phyloP scores from a whole-genome alignment of 371 early-diverging fungal species.

The Apophysomyces ossiformis region DNA sequence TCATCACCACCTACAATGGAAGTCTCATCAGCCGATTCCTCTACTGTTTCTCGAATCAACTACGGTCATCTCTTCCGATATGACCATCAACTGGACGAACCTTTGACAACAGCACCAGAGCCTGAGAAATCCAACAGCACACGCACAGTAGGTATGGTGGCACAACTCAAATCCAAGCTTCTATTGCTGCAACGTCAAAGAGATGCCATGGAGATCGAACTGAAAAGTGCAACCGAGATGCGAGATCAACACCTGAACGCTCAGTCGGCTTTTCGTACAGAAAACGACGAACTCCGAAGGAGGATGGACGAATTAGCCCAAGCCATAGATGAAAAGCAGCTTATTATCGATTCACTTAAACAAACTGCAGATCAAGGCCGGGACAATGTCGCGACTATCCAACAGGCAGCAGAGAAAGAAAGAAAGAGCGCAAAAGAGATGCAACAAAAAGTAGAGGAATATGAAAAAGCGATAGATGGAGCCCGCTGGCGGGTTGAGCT shows the following conservation, averaged over 20 bases:
- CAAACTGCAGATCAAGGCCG: constrained; percentile 3
- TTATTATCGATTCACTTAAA: constrained; percentile 13
- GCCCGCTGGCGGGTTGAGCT: constrained; percentile 5
- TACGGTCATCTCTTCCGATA: constrained; percentile 23
- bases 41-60: constrained; percentile 19
- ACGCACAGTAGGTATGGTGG: constrained; percentile 15
- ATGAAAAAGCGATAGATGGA: constrained; percentile 6
- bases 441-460: constrained; percentile 10
- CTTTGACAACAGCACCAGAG: neutral
- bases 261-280: constrained; percentile 6
- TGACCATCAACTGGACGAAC: constrained; percentile 12
- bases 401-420: constrained; percentile 8
- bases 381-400: neutral
- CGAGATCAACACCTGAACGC: constrained; percentile 12
- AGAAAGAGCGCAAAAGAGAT: constrained; percentile 8
- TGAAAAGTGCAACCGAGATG: neutral
- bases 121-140: constrained; percentile 14
- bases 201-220: constrained; percentile 12
- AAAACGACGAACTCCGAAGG: constrained; percentile 16
- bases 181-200: constrained; percentile 5
- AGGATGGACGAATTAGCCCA: constrained; percentile 7
- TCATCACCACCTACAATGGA: neutral
- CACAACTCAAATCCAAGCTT: constrained; percentile 2
- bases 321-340: constrained; percentile 16
- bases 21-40: constrained; percentile 9